Conservation (phyloP, 768 basidiomycete genomes). For the Tephrocybe sp. region DNA sequence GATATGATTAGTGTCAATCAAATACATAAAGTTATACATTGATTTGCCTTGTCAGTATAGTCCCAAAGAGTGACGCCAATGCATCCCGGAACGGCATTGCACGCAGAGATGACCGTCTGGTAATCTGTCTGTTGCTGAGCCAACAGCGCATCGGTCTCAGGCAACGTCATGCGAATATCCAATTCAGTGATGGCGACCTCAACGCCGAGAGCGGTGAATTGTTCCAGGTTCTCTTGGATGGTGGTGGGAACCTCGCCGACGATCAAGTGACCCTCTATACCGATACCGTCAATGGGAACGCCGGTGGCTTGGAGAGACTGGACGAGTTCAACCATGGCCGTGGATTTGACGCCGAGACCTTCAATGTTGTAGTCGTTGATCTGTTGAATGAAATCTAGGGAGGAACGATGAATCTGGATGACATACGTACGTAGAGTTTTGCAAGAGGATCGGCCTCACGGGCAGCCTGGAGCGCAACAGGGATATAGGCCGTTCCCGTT, state of each 20-base stretch:
- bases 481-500: constrained; percentile 45
- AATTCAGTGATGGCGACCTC: constrained; percentile 72
- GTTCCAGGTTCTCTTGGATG: constrained; percentile 47
- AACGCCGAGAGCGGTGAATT: constrained; percentile 59
- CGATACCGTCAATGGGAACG: constrained; percentile 60
- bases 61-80: constrained; percentile 49
- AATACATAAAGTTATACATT: not conserved
- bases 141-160: constrained; percentile 46
- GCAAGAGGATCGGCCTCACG: constrained; percentile 52
- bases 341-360: constrained; percentile 49
- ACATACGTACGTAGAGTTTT: constrained; percentile 50
- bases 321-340: constrained; percentile 54
- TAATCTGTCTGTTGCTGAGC: constrained; percentile 61
- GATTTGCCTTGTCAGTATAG: constrained; percentile 38
- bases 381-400: constrained; percentile 15
- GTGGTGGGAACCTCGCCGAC: constrained; percentile 53
- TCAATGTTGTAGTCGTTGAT: constrained; percentile 45
- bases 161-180: constrained; percentile 61
- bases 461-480: constrained; percentile 51
- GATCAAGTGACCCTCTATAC: constrained; percentile 61
- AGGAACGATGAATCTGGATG: too few species aligned
- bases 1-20: not conserved
- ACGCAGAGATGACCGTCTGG: constrained; percentile 51
- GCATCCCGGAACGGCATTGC: constrained; percentile 41
- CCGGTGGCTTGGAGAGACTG: constrained; percentile 44